Evolutionary conservation across 2,329 filamentous ascomycete species (phyloP), one percentile per base, ranked within the genome.

Genomic region (Cladobotryum protrusum): DNA sequence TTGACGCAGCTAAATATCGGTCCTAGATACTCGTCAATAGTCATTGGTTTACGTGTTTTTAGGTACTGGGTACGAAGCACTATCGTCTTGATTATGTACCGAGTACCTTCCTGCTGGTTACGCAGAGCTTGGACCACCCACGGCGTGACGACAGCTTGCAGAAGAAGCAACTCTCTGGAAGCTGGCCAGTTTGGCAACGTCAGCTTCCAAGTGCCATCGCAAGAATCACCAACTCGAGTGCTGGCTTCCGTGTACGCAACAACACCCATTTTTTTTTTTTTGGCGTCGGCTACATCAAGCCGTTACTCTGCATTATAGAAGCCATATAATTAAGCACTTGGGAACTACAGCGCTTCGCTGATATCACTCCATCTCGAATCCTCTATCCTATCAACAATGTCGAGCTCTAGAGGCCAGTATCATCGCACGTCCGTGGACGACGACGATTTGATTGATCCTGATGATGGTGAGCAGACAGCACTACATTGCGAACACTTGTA

Each of bases 361-460:
- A 24, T 24, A 24, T 4, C 20, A 7, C 20, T 7, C 7, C 20
- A 24, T 4, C n/a, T 24, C 20, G 7, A 7, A 24, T 7, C 20
- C 20, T 7, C 6, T 8, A 34, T 20, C 15, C 24, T 24, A 32
- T 37, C 34, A 15, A 35, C 55, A 52, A 79, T 78, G 75, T 70
- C 76, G 47, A 72, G 65, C 61, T 66, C 68, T 56, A 70, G 68
- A 61, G 76, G 80, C 65, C 79, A 83, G 62, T 82, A 83, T 62
- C 74, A 80, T 62, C 78, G 78, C 56, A 78, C 82, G 51, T 73
- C 80, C 53, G 70, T 85, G 55, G 74, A 79, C 43, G 81, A 86
- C 53, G 83, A 86, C 59, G 85, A 89, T 60, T 69, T 90, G 61
- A 88, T 91, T 68, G 86, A 91, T 60, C 84, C 85, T 3, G 86